Evolutionary conservation across 306 rosid genomes (phyloP), one percentile per base, ranked within the genome.

Genomic region (Vachellia pachyceras): DNA sequence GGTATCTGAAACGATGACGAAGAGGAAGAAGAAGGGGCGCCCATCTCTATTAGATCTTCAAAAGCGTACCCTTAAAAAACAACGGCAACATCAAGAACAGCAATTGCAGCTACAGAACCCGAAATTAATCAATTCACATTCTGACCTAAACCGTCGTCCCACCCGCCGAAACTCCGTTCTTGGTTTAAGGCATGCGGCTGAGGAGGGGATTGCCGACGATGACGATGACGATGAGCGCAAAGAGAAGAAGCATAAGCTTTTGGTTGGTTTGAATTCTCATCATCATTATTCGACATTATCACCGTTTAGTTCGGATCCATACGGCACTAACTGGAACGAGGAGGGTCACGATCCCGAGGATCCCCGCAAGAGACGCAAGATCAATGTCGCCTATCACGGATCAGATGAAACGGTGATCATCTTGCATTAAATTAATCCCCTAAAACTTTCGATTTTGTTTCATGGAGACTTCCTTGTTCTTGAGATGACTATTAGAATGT

Each of bases 21-120:
- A 85, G 90, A 90, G 74, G 91, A 90, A 89, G 88, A 95, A 95
- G 97, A 95, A 95, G 86, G 99, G 99, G 0, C 99, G 99, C 25
- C 99, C 99, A 4, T 93, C 99, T 75, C 99, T 95, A 41, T 84
- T 95, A 79, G 99, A 95, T 93, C 98, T 95, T 79, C 97, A 93
- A 89, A 95, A 87, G 70, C 94, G 99, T 75, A 88, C 89, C 36
- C 90, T 95, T 77, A 91, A 85, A 44, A 76, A 88, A 47, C 95
- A 89, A 50, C 90, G 87, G 17, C 91, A 82, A 8, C 90, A 82
- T 13, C 75, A 72, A 13, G n/a, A 77, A 23, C 89, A 70, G 69
- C 52, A 58, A 0, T 73, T 37, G 10, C 77, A 69, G n/a, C 83
- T 29, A 35, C 66, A 20, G 77, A 78, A 77, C 84, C 86, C 79